These are phyloP conservation scores for Cytospora schulzeri DNA, from an alignment of 2,329 filamentous ascomycete species.

Conservation along the genomic window DNA sequence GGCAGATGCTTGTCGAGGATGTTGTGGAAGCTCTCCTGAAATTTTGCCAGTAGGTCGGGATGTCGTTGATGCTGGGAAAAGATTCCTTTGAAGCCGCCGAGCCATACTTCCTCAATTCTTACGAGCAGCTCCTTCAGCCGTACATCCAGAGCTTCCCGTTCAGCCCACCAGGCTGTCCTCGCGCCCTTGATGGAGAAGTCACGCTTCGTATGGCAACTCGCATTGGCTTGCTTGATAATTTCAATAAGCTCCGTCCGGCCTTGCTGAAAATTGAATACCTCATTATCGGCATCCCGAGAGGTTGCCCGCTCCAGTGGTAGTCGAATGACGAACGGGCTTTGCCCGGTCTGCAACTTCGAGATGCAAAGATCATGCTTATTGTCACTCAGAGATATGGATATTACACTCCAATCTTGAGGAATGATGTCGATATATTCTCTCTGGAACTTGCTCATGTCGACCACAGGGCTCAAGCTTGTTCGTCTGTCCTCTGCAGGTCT, in stretches of 20 bases:
- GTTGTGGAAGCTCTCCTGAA: constrained; percentile 75
- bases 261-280: constrained; percentile 81
- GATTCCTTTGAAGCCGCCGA: constrained; percentile 93
- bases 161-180: constrained; percentile 86
- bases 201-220: constrained; percentile 73
- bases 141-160: constrained; percentile 76
- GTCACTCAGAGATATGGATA: constrained; percentile 84
- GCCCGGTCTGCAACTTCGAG: constrained; percentile 76
- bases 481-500: constrained; percentile 38
- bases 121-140: constrained; percentile 76
- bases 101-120: constrained; percentile 90
- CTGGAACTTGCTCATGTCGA: constrained; percentile 68
- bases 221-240: constrained; percentile 80
- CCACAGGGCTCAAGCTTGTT: constrained; percentile 48
- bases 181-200: constrained; percentile 74
- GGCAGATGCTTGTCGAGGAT: constrained; percentile 85
- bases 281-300: constrained; percentile 74
- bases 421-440: constrained; percentile 83
- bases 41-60: constrained; percentile 68
- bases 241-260: constrained; percentile 79
- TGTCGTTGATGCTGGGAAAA: constrained; percentile 74
- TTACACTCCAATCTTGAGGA: constrained; percentile 77
- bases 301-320: constrained; percentile 83
- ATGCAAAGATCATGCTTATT: constrained; percentile 83
- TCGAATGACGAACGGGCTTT: constrained; percentile 82